Conservation (phyloP, 108 stramenopile genomes). For the Ochromonas danica region DNA sequence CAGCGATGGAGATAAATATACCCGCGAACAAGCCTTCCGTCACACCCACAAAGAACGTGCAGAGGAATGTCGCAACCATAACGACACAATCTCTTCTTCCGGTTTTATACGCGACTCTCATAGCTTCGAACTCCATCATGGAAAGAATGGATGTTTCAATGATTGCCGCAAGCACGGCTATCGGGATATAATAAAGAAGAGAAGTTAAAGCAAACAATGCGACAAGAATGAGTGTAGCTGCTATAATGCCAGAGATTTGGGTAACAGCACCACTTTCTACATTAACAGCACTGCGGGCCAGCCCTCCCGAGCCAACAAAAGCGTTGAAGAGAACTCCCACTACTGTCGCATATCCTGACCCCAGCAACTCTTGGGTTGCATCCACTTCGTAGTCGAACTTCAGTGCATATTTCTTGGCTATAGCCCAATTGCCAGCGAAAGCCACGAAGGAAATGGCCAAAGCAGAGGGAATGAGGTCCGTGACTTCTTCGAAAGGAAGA, state of each 20-base stretch:
- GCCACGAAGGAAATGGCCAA: slow-evolving; percentile 2
- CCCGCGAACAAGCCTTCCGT: not conserved
- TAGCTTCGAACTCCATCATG: slow-evolving; percentile 33
- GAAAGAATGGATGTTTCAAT: slow-evolving; percentile 35
- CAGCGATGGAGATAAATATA: not conserved
- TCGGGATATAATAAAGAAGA: slow-evolving; percentile 37
- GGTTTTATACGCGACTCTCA: slow-evolving; percentile 30
- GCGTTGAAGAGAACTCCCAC: not conserved
- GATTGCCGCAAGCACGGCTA: slow-evolving; percentile 31
- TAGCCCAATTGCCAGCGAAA: slow-evolving; percentile 29
- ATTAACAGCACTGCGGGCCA: slow-evolving; percentile 28
- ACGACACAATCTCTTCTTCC: not conserved
- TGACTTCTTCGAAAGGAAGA: not conserved
- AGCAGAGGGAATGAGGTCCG: slow-evolving; percentile 18
- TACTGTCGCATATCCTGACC: not conserved
- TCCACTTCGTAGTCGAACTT: not conserved
- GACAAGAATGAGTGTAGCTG: slow-evolving; percentile 21
- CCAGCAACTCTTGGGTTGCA: slow-evolving; percentile 27
- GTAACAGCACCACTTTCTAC: slow-evolving; percentile 28
- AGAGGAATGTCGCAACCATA: not conserved
- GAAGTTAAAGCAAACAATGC: slow-evolving; percentile 30
- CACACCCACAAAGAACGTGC: not conserved
- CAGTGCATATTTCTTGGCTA: slow-evolving; percentile 10
- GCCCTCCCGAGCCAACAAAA: slow-evolving; percentile 23
- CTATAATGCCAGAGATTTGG: not conserved